Conservation (phyloP, 495 filamentous ascomycete species). For the Aspergillus taichungensis region DNA sequence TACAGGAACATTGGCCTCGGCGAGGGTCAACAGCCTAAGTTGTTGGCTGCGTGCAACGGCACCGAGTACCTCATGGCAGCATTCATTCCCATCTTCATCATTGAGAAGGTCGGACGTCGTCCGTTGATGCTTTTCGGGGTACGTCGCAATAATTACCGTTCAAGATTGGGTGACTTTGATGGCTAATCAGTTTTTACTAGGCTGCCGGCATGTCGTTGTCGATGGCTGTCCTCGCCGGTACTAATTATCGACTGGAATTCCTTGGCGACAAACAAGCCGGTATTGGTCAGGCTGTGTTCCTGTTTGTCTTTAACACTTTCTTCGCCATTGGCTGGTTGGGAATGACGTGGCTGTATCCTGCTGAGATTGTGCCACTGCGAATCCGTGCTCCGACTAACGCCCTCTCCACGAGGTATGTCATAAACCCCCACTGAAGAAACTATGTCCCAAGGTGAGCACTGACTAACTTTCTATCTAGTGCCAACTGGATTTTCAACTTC, state of each 20-base stretch:
- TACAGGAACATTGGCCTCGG: constrained; percentile 40
- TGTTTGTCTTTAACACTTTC: constrained; percentile 71
- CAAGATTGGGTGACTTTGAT: too few species aligned
- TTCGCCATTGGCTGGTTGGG: constrained; percentile 71
- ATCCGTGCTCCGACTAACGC: constrained; percentile 56
- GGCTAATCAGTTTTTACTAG: too few species aligned
- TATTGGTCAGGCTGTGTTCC: constrained; percentile 47
- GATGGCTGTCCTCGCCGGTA: constrained; percentile 50
- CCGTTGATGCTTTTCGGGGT: constrained; percentile 61
- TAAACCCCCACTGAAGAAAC: constrained; percentile 27
- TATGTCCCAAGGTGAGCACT: too few species aligned
- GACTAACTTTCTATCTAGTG: too few species aligned
- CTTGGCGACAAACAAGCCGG: constrained; percentile 28
- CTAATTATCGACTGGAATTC: constrained; percentile 26
- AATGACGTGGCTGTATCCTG: constrained; percentile 70
- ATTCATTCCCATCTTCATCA: constrained; percentile 60
- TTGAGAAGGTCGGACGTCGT: constrained; percentile 60
- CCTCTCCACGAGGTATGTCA: constrained; percentile 7
- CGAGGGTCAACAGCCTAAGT: constrained; percentile 17
- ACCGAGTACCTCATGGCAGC: constrained; percentile 71
- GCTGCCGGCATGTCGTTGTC: constrained; percentile 54
- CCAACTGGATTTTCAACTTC: not conserved
- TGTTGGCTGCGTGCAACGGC: constrained; percentile 64
- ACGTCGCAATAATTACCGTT: too few species aligned
- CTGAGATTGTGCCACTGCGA: constrained; percentile 61